These are phyloP conservation scores for Dalbergia cochinchinensis DNA, from an alignment of 306 rosid species.

Conservation along the genomic window DNA sequence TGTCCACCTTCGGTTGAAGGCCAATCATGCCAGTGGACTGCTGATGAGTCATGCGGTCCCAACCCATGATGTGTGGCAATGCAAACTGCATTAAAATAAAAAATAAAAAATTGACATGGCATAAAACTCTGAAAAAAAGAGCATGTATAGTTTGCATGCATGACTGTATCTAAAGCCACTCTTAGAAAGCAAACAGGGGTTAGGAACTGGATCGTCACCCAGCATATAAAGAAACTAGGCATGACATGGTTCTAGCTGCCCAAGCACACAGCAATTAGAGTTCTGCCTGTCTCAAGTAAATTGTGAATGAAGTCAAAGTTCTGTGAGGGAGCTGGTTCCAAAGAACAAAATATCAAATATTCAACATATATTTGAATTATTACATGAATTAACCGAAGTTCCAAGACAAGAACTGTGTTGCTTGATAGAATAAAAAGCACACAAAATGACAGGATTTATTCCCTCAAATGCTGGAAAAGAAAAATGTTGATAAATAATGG, in stretches of 20 bases:
- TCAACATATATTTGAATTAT: constrained; percentile 16
- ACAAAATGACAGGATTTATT: constrained; percentile 18
- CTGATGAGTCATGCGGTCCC: constrained; percentile 72
- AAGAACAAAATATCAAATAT: constrained; percentile 8
- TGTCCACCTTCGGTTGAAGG: constrained; percentile 48
- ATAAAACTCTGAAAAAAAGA: constrained; percentile 10
- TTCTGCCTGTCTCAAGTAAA: constrained; percentile 11
- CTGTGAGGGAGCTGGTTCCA: not conserved
- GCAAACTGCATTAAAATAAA: constrained; percentile 70
- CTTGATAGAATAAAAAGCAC: not conserved
- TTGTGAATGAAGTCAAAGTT: not conserved
- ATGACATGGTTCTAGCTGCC: constrained; percentile 6
- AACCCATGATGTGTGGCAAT: constrained; percentile 89
- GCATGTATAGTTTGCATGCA: constrained; percentile 6
- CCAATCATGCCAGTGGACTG: constrained; percentile 49
- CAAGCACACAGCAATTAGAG: not conserved
- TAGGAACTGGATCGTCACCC: constrained; percentile 22
- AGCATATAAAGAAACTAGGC: constrained; percentile 9
- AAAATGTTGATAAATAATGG: constrained; percentile 27
- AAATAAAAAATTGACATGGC: not conserved
- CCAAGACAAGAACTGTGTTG: constrained; percentile 20
- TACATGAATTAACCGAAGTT: constrained; percentile 20
- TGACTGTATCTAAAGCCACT: constrained; percentile 13
- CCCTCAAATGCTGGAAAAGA: constrained; percentile 10
- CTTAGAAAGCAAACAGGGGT: not conserved